A percentile compares a stretch with the other conserved stretches of the same genome.
Evolutionary conservation across 805 yeast species (phyloP).

Genomic region (Candida sakaeoensis): DNA sequence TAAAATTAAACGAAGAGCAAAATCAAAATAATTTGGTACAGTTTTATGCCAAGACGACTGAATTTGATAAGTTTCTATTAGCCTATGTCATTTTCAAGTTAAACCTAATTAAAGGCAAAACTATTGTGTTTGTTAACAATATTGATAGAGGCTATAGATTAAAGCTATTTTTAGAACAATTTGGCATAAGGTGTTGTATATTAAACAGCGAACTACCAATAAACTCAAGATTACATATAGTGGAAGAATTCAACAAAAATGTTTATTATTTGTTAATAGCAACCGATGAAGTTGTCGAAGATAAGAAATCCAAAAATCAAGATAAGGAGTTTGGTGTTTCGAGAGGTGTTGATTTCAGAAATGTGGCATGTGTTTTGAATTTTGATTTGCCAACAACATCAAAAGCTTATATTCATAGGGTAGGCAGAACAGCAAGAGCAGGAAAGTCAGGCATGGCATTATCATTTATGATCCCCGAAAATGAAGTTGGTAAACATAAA

Average conservation of each 20-base stretch:
- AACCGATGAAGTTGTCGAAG: conserved; percentile 71
- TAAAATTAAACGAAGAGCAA: conserved; percentile 68
- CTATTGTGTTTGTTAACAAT: conserved; percentile 85
- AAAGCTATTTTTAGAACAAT: conserved; percentile 87
- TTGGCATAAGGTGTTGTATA: conserved; percentile 85
- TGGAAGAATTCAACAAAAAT: conserved; percentile 90
- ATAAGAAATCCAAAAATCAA: conserved; percentile 33
- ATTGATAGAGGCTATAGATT: conserved; percentile 94
- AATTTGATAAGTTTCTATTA: conserved; percentile 86
- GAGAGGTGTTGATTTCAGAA: conserved; percentile 93
- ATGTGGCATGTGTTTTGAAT: conserved; percentile 94
- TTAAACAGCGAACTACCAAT: conserved; percentile 90
- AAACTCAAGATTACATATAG: conserved; percentile 90
- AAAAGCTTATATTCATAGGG: conserved; percentile 84
- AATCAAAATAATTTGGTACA: conserved; percentile 66
- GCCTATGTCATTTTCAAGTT: conserved; percentile 91
- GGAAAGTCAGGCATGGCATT: conserved; percentile 93
- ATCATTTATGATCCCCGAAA: conserved; percentile 82
- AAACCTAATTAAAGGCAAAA: conserved; percentile 83
- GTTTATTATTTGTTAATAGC: conserved; percentile 86
- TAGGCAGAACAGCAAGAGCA: conserved; percentile 97
- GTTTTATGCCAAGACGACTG: conserved; percentile 81
- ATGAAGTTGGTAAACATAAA: conserved; percentile 86
- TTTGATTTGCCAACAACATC: conserved; percentile 91
- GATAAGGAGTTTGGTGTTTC: conserved; percentile 90